phyloP scores from a whole-genome alignment of 2,329 filamentous ascomycete genomes.

The Stachybotrys echinatus region DNA sequence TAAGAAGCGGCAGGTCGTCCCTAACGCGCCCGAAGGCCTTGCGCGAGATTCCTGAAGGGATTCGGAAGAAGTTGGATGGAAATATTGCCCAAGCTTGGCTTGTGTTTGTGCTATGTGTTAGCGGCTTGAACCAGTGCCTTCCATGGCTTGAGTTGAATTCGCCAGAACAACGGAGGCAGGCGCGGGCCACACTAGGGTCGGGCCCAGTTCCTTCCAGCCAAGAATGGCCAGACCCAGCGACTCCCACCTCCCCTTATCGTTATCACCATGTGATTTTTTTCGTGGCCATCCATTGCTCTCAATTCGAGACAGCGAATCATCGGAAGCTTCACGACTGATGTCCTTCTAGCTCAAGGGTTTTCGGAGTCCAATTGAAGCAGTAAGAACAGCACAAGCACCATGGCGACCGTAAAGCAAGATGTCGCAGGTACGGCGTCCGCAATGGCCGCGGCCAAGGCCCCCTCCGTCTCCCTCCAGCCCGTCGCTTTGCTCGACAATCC shows the following conservation, averaged over 20 bases:
- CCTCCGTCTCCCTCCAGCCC: slow-evolving; percentile 26
- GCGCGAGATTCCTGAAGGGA: too few relatives aligned
- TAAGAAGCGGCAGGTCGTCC: background rate
- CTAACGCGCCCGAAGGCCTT: background rate
- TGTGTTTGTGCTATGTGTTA: too few relatives aligned
- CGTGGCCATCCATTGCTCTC: background rate
- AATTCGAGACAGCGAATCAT: background rate
- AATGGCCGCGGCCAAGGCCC: slow-evolving; percentile 30
- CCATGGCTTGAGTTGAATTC: too few relatives aligned
- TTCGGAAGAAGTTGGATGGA: too few relatives aligned
- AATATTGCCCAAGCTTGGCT: too few relatives aligned
- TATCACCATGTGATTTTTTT: background rate
- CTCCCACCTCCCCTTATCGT: background rate
- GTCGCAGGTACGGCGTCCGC: slow-evolving; percentile 12
- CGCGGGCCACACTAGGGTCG: too few relatives aligned
- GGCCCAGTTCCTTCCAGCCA: too few relatives aligned
- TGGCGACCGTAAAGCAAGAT: slow-evolving; percentile 1
- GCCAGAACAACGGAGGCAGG: too few relatives aligned
- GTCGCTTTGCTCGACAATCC: slow-evolving; percentile 31
- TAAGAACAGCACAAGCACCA: background rate
- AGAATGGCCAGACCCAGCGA: too few relatives aligned
- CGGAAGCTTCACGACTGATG: background rate
- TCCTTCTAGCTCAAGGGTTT: background rate
- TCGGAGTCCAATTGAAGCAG: background rate
- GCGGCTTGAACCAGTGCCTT: too few relatives aligned